phyloP scores from a whole-genome alignment of 2,329 filamentous ascomycete species.

The Emmonsiellopsis sp. region DNA sequence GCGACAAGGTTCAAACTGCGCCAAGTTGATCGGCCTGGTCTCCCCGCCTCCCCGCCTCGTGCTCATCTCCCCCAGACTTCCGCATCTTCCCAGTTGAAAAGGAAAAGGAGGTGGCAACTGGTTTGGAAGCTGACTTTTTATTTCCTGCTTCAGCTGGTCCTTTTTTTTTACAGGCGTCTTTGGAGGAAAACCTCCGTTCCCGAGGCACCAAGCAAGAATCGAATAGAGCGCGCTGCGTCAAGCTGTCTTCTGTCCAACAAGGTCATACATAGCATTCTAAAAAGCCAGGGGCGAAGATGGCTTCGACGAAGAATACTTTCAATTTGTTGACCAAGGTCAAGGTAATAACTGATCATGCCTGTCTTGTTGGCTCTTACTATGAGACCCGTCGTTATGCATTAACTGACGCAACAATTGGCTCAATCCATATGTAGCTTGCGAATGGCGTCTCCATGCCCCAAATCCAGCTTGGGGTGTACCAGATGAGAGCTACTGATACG shows the following conservation, averaged over 20 bases:
- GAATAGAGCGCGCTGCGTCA: too few species aligned
- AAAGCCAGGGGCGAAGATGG: conserved; percentile 1
- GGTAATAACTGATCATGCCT: not conserved
- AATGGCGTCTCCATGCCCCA: conserved; percentile 7
- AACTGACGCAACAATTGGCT: not conserved
- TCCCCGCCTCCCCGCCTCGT: too few species aligned
- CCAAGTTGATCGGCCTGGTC: too few species aligned
- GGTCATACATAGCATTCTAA: not conserved
- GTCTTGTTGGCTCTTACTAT: not conserved
- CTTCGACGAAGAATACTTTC: conserved; percentile 1
- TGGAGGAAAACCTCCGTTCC: not conserved
- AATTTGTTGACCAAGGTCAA: conserved; percentile 3
- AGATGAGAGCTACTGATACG: conserved; percentile 32
- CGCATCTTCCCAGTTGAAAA: too few species aligned
- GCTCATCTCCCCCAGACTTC: too few species aligned
- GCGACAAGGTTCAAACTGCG: too few species aligned
- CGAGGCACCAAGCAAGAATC: not conserved
- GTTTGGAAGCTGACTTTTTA: not conserved
- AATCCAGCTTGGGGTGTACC: conserved; percentile 7
- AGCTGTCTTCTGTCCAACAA: not conserved
- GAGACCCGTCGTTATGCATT: not conserved
- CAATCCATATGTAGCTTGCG: conserved; percentile 1
- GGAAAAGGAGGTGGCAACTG: too few species aligned
- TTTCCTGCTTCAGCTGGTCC: not conserved
- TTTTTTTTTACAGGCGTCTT: too few species aligned